Conservation (phyloP, 305 asterid species). For the Fraxinus greggii region DNA sequence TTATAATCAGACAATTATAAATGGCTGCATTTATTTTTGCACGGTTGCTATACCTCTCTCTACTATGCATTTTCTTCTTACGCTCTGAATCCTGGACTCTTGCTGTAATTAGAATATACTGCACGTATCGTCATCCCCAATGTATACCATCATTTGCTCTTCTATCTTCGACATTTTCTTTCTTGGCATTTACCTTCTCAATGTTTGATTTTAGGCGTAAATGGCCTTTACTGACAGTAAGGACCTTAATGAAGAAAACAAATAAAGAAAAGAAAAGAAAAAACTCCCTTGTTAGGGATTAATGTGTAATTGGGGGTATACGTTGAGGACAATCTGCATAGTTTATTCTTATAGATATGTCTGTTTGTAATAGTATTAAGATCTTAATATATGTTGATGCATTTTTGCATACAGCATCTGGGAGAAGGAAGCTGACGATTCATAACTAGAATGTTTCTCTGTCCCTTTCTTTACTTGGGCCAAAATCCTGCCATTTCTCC, state of each 20-base stretch:
- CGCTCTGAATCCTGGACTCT: neutral
- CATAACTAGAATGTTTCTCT: neutral
- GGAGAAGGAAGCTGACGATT: conserved; percentile 12
- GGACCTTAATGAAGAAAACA: neutral
- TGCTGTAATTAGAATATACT: neutral
- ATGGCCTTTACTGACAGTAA: neutral
- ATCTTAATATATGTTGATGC: neutral
- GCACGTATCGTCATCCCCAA: neutral
- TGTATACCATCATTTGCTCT: neutral
- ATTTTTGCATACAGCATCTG: conserved; percentile 10
- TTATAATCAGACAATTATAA: neutral
- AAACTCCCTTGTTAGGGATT: neutral
- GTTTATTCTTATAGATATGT: neutral
- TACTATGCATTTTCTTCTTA: conserved; percentile 5
- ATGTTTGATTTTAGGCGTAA: neutral
- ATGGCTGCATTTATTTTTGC: conserved; percentile 17
- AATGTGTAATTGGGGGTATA: neutral
- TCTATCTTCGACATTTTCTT: neutral
- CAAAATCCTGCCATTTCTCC: neutral
- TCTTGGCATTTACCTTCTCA: neutral
- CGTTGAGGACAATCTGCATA: neutral
- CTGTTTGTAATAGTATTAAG: neutral
- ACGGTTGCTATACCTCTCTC: conserved; percentile 5
- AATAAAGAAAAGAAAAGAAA: neutral
- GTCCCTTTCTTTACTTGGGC: neutral